Evolutionary conservation across 495 filamentous ascomycete genomes (phyloP), one percentile per base, ranked within the genome.

Genomic region (Chaetomium fimeti): DNA sequence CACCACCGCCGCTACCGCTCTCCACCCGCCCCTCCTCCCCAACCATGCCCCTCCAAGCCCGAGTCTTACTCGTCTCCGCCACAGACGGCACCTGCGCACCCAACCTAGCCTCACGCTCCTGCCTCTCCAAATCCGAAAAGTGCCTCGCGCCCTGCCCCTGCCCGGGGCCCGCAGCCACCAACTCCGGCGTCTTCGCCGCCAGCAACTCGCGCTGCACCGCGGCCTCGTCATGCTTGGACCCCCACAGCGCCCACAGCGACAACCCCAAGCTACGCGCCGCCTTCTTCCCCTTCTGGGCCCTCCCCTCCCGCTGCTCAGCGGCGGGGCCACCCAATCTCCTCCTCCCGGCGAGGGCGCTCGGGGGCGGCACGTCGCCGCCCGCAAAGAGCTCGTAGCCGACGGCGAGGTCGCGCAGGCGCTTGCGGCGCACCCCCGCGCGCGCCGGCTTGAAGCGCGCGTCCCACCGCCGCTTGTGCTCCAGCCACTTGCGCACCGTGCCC

Each of bases 201-300:
- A 76, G 74, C 28, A 76, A 8, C 65, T 87, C 85, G 49, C 76
- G 74, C 28, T 79, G 70, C 12, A 94, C 79, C 13, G 87, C 88
- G 49, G 81, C 83, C 76, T 92, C 83, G 71, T 97, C 93, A 66
- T 96, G 92, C 70, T 88, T 94, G 66, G 88, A 91, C 13, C 90
- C 93, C 89, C 92, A 92, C 13, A 85, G 76, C 51, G 85, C 88
- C 93, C 93, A 97, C 36, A 96, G 74, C 38, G 85, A 85, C 75
- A 97, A 80, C 4, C 91, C 92, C 72, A 87, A 85, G 68, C 89
- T 89, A 75, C 82, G 85, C 56, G 72, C 83, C 68, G 83, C 84
- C 72, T 76, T 77, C 66, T 75, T 74, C 38, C 72, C 64, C 20
- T 25, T 48, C 47, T 84, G 66, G 43, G 83, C 78, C 52, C 20